These are phyloP conservation scores for Lipomyces lipofer DNA, from an alignment of 805 yeast species.

Conservation along the genomic window DNA sequence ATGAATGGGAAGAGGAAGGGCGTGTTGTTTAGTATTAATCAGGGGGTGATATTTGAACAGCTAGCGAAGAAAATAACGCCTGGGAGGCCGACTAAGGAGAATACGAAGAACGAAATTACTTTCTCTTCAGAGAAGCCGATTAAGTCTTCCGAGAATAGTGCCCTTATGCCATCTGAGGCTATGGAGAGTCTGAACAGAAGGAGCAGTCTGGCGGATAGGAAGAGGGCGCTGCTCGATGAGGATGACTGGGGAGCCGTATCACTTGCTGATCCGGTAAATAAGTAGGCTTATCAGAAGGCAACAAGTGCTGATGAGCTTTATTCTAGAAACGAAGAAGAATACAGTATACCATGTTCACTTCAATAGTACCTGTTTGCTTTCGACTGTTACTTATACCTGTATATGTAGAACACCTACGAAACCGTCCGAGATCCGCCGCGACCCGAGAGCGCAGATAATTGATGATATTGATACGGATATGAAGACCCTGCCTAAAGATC, in stretches of 20 bases:
- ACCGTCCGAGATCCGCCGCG: not conserved
- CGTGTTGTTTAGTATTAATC: conserved; percentile 7
- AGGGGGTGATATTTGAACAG: not conserved
- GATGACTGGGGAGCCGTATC: conserved; percentile 12
- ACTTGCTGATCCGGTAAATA: not conserved
- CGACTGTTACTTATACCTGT: not conserved
- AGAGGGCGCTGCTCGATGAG: conserved; percentile 7
- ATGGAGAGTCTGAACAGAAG: not conserved
- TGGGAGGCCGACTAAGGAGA: not conserved
- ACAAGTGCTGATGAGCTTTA: not conserved
- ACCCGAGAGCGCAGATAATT: not conserved
- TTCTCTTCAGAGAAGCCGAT: not conserved
- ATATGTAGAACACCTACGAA: not conserved
- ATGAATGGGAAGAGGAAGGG: not conserved
- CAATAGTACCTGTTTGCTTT: not conserved
- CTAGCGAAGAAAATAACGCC: not conserved
- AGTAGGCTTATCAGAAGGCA: not conserved
- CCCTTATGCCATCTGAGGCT: not conserved
- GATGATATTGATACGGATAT: not conserved
- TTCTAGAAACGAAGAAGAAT: not conserved
- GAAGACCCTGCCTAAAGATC: too few relatives aligned
- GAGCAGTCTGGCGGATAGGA: conserved; percentile 2
- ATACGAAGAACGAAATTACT: not conserved
- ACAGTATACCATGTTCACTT: not conserved
- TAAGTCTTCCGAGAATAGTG: not conserved